Base-by-base conservation (phyloP, 2,329 filamentous ascomycete species). In the Passalora sequoiae region DNA sequence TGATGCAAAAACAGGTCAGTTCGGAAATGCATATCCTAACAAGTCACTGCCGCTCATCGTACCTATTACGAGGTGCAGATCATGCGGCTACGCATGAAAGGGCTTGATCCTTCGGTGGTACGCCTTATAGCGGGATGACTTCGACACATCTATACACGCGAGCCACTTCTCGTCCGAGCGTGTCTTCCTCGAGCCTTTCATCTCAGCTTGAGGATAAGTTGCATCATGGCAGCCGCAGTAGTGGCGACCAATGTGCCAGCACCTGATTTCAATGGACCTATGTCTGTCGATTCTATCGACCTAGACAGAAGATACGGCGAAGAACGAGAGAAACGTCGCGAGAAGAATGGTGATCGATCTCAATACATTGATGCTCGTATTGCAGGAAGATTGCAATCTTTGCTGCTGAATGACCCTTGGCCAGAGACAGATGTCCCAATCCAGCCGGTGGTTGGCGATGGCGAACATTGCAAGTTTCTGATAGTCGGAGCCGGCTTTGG, bases 401-500 rank as follows among this genome's bases (percentile, higher is more conserved):
- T n/a, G n/a, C 56, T 61, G 27, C 36, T 44, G n/a, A 50, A 61
- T 16, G 61, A 63, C 48, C 61, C 59, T 7, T 63, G 55, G 55
- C 43, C 59, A 12, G 51, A 54, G 27, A 12, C 30, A 10, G 50
- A 44, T 7, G 53, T 50, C 3, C 44, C 54, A 9, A 32, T 57
- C 6, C 41, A 49, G 19, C 43, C 46, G 10, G 45, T 51, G 2
- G 33, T 56, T 9, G 33, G 20, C 2, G 43, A 53, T 40, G 46
- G 48, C 20, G 52, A 49, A 1, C 51, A 47, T 24, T 29, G 39
- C 44, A 59, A 50, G 31, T 21, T 54, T 29, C 15, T 50, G 12
- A 66, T 73, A 22, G 53, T 71, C 8, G 70, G 72, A 8, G 69
- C 65, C 6, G 72, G 71, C 1, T 70, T 64, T 50, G 67, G 66